Evolutionary conservation across 441 rosid genomes (phyloP), one percentile per base, ranked within the genome.

Genomic region (Biscutella laevigata): DNA sequence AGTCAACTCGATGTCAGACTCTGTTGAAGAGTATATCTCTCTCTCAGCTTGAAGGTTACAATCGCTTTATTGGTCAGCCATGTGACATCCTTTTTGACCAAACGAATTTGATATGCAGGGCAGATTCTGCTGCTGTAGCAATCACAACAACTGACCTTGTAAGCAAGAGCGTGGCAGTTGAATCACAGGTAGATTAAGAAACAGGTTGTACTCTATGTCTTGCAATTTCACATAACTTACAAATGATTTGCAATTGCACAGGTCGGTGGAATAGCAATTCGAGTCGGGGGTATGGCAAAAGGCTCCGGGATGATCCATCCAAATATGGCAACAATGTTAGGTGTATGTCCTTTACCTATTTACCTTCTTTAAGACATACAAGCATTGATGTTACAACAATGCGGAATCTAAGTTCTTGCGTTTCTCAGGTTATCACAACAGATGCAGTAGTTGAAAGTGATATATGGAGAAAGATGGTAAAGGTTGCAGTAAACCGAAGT

Each of bases 251-350:
- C 29, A 7, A 7, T 11, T 67, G 3, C 54, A 34, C 79, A 92
- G 97, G 86, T 84, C 25, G 94, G 92, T 53, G 94, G 80, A 38
- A 68, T 73, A 29, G 67, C 44, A 11, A 59, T 88, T 65, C 67
- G 78, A 62, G 70, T 92, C 55, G 99, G 97, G 5, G 99, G 99
- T 56, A 92, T 92, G 83, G 95, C 95, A 19, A 92, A 88, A 64
- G 99, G 99, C 68, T 92, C 97, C 21, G 97, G 99, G 42, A 92
- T 92, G 99, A 86, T 92, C 63, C 99, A 86, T 66, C 97, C 99
- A 49, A 84, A 92, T 69, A 86, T 92, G 99, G 99, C 95, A 36
- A 92, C 95, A 48, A 68, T 88, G 95, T 80, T 92, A 46, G 90
- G 99, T 60, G 97, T 86, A 92, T 44, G 88, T 68, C 30, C 61